Evolutionary conservation across 1,284 basidiomycete species (phyloP), one percentile per base, ranked within the genome.

Genomic region (Dichomitus squalens): DNA sequence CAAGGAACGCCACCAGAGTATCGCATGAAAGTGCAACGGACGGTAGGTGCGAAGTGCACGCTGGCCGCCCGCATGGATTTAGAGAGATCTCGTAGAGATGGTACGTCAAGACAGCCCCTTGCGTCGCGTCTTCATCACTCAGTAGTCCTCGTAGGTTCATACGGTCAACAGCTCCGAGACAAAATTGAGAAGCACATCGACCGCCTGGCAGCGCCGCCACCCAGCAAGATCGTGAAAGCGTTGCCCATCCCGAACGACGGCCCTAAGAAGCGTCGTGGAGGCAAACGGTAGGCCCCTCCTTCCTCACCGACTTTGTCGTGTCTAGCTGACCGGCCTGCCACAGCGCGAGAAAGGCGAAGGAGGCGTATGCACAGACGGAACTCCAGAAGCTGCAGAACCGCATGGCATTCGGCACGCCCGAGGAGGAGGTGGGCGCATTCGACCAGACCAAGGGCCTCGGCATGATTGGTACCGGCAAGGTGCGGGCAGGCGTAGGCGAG

Each of bases 401-500:
- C 47, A 90, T 99, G 88, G 88, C 84, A 63, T 99, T 99, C 68
- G 97, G 97, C 53, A 90, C 96, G 75, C 90, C 89, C 2, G 97
- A 99, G 72, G 90, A 96, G 68, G 97, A 99, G 74, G 90, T 95
- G 21, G 95, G 94, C 36, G 93, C 95, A 20, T 97, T 95, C 70
- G 97, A 98, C 76, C 90, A 98, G 79, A 95, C 93, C 11, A 92
- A 95, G 75, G 97, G 97, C 5, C 75, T 99, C 70, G 97, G 97
- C 63, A 98, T 99, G 95, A 93, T 98, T 63, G 94, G 94, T 44
- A 88, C 88, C 16, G 96, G 96, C 31, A 93, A 92, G 73, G 89
- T 99, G 46, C 82, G 96, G 54, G 95, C 94, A 8, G 88, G 88
- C 49, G 74, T 84, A 46, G 94, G 89, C 56, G 95, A 98, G 72